Evolutionary conservation across 2,329 filamentous ascomycete genomes (phyloP), one percentile per base, ranked within the genome.

Genomic region (Aspergillus fumigatus): DNA sequence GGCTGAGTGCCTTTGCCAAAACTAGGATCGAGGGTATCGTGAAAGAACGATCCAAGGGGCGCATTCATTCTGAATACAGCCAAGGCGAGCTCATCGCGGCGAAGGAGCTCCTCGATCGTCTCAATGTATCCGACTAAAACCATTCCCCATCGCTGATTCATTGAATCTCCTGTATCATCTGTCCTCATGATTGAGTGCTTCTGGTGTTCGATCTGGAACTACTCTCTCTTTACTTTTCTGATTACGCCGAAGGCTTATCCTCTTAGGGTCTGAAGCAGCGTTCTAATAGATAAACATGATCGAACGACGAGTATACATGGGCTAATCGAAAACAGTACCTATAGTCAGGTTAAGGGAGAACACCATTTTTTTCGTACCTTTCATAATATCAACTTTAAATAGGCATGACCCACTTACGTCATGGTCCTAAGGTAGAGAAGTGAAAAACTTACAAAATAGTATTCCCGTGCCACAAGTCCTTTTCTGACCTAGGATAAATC

Each of bases 51-150:
- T 67, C 68, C 38, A 59, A 65, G 19, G 61, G 68, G 54, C 61
- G 64, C 56, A 62, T 65, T 52, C 64, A 65, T 59, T 68, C 66
- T 57, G 71, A 69, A 55, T 66, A 64, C 27, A 68, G 66, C 41
- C 69, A 73, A 61, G 68, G 70, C 45, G 76, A 77, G 59, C 61
- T 79, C 4, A 72, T 73, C 58, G 74, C 76, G 19, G 73, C 73
- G 25, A 72, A 76, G 60, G 73, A 74, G 53, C 60, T 79, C 54
- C 63, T 79, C 52, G 67, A 71, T 66, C 67, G 61, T 35, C 61
- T 63, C 49, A 51, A 55, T 49, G 48, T 48, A 48, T 43, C 49
- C 6, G 23, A 51, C 58, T 61, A 52, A 59, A 54, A 43, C 14
- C 6, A 17, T 38, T 38, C 5, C 14, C 32, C 32, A 7, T 38